Conservation (phyloP, 306 rosid species). For the Prunus mume region DNA sequence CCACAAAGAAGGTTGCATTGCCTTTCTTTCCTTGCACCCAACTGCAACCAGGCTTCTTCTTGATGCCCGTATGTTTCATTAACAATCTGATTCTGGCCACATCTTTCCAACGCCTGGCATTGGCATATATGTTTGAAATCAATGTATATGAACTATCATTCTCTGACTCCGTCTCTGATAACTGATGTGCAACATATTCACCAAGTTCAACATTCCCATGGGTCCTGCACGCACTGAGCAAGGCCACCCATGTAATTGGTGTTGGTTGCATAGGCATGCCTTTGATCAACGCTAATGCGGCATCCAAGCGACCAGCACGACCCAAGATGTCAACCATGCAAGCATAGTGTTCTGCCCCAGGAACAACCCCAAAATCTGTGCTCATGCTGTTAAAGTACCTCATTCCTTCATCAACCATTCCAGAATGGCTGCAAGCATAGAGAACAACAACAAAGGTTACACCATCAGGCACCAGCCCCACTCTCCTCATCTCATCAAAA, state of each 20-base stretch:
- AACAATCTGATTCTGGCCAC: constrained; percentile 64
- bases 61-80: constrained; percentile 68
- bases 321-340: constrained; percentile 91
- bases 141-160: constrained; percentile 80
- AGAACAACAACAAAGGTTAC: constrained; percentile 73
- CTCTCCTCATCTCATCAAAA: constrained; percentile 57
- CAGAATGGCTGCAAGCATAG: constrained; percentile 86
- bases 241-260: constrained; percentile 71
- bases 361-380: constrained; percentile 55
- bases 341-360: constrained; percentile 77
- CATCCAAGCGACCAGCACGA: constrained; percentile 66
- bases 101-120: constrained; percentile 80
- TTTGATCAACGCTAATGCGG: constrained; percentile 58
- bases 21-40: constrained; percentile 80
- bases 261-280: constrained; percentile 73
- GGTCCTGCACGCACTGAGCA: constrained; percentile 67
- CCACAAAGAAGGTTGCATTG: constrained; percentile 64
- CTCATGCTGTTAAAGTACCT: constrained; percentile 59
- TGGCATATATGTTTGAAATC: constrained; percentile 85
- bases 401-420: constrained; percentile 70
- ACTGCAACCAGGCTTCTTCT: constrained; percentile 82
- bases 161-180: constrained; percentile 46
- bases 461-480: constrained; percentile 55
- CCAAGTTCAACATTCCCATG: constrained; percentile 75
- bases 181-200: constrained; percentile 61